These are phyloP conservation scores for Talaromyces sp. DNA, from an alignment of 2,329 filamentous ascomycete species.

Conservation along the genomic window DNA sequence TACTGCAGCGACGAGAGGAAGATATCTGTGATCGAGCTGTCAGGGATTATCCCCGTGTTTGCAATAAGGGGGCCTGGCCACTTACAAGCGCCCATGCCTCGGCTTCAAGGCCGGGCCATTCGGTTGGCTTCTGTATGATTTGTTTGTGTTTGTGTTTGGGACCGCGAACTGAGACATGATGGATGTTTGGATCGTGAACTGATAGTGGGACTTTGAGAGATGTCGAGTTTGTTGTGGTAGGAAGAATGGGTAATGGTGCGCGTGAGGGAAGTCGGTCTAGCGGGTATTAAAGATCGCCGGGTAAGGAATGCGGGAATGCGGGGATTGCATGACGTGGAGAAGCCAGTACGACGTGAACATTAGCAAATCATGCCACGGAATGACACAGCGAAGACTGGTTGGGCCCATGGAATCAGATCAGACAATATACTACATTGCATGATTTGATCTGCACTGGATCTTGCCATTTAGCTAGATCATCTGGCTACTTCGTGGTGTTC, in stretches of 20 bases:
- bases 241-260: conserved; percentile 6
- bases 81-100: conserved; percentile 21
- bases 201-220: too few species aligned
- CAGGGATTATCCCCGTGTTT: neutral
- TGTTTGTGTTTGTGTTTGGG: conserved; percentile 23
- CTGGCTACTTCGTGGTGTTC: too few species aligned
- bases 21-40: conserved; percentile 13
- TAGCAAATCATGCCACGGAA: conserved; percentile 6
- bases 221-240: neutral
- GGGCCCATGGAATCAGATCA: neutral
- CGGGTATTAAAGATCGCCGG: conserved; percentile 12
- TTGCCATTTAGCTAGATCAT: neutral
- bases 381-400: neutral
- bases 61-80: conserved; percentile 1
- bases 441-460: neutral
- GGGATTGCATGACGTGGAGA: conserved; percentile 27
- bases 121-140: conserved; percentile 13
- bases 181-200: neutral
- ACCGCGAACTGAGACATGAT: conserved; percentile 26
- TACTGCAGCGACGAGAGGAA: conserved; percentile 23
- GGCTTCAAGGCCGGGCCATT: conserved; percentile 17
- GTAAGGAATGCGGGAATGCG: conserved; percentile 18
- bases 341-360: conserved; percentile 2
- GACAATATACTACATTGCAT: conserved; percentile 2
- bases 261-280: conserved; percentile 7